These are phyloP conservation scores for Gyromitra esculenta DNA, from an alignment of 2,329 filamentous ascomycete species.

Conservation along the genomic window DNA sequence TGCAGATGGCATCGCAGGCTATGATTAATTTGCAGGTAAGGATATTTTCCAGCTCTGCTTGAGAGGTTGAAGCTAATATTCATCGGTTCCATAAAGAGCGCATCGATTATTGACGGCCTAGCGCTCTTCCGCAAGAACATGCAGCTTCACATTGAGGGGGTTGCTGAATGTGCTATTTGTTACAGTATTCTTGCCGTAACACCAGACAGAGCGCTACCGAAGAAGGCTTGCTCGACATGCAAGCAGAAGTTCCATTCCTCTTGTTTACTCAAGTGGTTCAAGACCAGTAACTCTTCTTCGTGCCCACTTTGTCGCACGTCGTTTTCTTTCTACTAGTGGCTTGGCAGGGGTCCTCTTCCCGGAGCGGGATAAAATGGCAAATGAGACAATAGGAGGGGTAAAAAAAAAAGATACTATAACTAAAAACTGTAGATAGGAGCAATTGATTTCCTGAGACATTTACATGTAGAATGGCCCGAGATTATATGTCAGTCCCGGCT, in stretches of 20 bases:
- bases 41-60: not conserved
- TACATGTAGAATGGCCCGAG: too few species aligned
- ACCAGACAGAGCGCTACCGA: conserved; percentile 82
- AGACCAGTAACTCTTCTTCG: conserved; percentile 87
- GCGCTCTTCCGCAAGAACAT: conserved; percentile 88
- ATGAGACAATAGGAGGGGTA: not conserved
- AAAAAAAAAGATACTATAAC: not conserved
- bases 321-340: conserved; percentile 61
- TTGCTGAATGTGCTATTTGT: conserved; percentile 95
- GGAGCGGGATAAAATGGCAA: not conserved
- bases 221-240: conserved; percentile 90
- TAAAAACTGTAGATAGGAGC: not conserved
- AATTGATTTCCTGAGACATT: too few species aligned
- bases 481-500: too few species aligned
- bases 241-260: conserved; percentile 90
- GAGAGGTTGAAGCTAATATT: conserved; percentile 9
- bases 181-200: conserved; percentile 86
- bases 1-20: conserved; percentile 87
- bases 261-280: conserved; percentile 97
- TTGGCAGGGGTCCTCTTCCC: not conserved
- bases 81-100: conserved; percentile 67
- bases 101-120: conserved; percentile 86
- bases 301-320: conserved; percentile 93
- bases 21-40: conserved; percentile 86
- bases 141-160: conserved; percentile 85